Evolutionary conservation across 371 early-diverging fungal genomes (phyloP).

Genomic region (Coemansia sp.): DNA sequence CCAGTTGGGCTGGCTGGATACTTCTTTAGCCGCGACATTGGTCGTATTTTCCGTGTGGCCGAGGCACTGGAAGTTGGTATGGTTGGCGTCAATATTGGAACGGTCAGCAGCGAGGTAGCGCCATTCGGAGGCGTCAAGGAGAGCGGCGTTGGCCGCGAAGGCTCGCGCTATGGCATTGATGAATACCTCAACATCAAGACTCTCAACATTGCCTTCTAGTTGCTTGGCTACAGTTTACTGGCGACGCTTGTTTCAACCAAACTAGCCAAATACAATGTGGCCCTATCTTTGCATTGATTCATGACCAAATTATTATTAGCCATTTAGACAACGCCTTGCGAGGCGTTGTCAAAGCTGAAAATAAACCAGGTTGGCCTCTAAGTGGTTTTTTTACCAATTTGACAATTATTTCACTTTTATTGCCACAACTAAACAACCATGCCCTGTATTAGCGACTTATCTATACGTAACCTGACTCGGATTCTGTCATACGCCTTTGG

Average conservation of each 20-base stretch:
- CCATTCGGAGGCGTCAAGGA: slow-evolving; percentile 88
- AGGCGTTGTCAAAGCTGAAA: too few species aligned
- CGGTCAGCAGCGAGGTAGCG: slow-evolving; percentile 62
- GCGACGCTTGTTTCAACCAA: background rate
- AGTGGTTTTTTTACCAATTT: too few species aligned
- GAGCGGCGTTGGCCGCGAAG: slow-evolving; percentile 80
- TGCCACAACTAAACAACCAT: too few species aligned
- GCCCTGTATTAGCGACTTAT: too few species aligned
- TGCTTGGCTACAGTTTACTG: background rate
- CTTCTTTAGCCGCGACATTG: slow-evolving; percentile 74
- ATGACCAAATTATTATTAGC: too few species aligned
- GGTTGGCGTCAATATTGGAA: slow-evolving; percentile 85
- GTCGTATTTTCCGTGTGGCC: slow-evolving; percentile 76
- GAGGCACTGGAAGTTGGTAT: slow-evolving; percentile 83
- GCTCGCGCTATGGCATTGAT: slow-evolving; percentile 67
- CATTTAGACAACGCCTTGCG: too few species aligned
- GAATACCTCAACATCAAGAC: slow-evolving; percentile 66
- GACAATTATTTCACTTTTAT: too few species aligned
- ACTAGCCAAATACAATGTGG: background rate
- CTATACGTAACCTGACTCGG: too few species aligned
- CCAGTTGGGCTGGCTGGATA: slow-evolving; percentile 81
- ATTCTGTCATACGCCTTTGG: too few species aligned
- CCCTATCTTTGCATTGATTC: too few species aligned
- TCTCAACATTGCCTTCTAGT: slow-evolving; percentile 53
- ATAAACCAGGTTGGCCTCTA: too few species aligned